Evolutionary conservation across 2,329 filamentous ascomycete genomes (phyloP).

Genomic region (Pyrenophora seminiperda): DNA sequence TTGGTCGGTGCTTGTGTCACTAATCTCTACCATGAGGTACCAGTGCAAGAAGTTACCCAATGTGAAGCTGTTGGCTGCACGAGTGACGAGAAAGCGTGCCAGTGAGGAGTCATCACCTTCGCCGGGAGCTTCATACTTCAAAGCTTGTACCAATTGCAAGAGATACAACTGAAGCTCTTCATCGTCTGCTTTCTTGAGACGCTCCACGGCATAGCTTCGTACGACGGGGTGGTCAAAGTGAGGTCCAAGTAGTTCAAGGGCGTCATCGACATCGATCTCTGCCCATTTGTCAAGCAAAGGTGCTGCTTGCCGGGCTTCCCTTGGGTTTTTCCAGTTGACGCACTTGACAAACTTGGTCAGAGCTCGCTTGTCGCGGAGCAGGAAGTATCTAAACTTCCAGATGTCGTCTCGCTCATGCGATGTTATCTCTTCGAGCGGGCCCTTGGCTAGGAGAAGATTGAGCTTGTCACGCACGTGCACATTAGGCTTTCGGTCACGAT

Average conservation of each 20-base stretch:
- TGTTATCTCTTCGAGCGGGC: slow-evolving; percentile 84
- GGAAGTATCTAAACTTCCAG: slow-evolving; percentile 96
- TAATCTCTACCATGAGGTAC: slow-evolving; percentile 98
- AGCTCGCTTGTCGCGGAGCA: slow-evolving; percentile 83
- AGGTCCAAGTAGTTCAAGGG: slow-evolving; percentile 88
- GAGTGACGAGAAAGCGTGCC: slow-evolving; percentile 83
- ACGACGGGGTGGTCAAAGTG: slow-evolving; percentile 88
- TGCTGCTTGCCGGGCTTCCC: slow-evolving; percentile 85
- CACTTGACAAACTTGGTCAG: slow-evolving; percentile 98
- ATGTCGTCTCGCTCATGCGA: slow-evolving; percentile 94
- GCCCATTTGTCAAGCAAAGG: slow-evolving; percentile 92
- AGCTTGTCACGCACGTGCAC: slow-evolving; percentile 93
- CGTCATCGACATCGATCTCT: slow-evolving; percentile 95
- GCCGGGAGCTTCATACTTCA: slow-evolving; percentile 69
- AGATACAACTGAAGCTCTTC: slow-evolving; percentile 89
- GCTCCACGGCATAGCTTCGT: slow-evolving; percentile 89
- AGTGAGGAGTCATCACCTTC: slow-evolving; percentile 81
- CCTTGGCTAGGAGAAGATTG: slow-evolving; percentile 88
- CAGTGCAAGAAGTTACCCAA: slow-evolving; percentile 96
- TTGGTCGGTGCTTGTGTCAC: slow-evolving; percentile 78
- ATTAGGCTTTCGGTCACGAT: slow-evolving; percentile 94
- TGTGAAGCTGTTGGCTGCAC: slow-evolving; percentile 85
- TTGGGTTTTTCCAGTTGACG: slow-evolving; percentile 87
- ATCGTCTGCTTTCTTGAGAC: slow-evolving; percentile 89
- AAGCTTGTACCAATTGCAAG: slow-evolving; percentile 89